Base-by-base conservation (phyloP, 441 rosid species). In the Theobroma grandiflorum region DNA sequence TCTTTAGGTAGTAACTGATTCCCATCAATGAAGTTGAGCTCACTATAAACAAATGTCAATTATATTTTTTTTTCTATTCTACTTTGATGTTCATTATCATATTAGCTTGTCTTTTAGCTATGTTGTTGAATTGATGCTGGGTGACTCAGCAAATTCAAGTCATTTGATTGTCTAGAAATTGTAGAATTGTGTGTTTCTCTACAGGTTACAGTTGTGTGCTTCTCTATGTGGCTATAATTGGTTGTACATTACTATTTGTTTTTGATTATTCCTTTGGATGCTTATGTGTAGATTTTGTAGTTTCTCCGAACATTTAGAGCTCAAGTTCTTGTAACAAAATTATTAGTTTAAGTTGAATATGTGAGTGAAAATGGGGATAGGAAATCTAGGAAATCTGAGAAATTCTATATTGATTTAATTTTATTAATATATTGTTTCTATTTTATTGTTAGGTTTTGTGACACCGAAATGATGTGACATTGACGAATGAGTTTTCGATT, bases 231-330 rank as follows among this genome's bases (percentile, higher is more conserved):
- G 9, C 68, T 43, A 6, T 11, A 15, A 31, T 62, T 49, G 31
- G 31, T 22, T n/a, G 4, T 52, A 20, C 16, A 18, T 40, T 8
- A 6, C 20, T 35, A 9, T 55, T 26, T 55, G n/a, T 53, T 57
- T 69, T 31, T 81, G 26, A 47, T 59, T 49, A 53, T 67, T 37
- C 10, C 47, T 8, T 47, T 62, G 74, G 47, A 53, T 71, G 66
- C 64, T 50, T 59, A 22, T 64, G 35, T 50, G 80, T 91, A 96
- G 98, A 89, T 94, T 76, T 85, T 94, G 92, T 98, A 94, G 87
- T 93, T 91, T 79, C 86, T 94, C 49, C 95, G 93, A 53, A 67
- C 88, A 70, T 92, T 93, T 85, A 90, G 86, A 81, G 97, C 97
- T 80, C 92, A 91, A 85, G 63, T 93, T 77, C 93, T 95, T 58